These are phyloP conservation scores for Candida sanyaensis DNA, from an alignment of 1,139 yeast species.

Conservation along the genomic window DNA sequence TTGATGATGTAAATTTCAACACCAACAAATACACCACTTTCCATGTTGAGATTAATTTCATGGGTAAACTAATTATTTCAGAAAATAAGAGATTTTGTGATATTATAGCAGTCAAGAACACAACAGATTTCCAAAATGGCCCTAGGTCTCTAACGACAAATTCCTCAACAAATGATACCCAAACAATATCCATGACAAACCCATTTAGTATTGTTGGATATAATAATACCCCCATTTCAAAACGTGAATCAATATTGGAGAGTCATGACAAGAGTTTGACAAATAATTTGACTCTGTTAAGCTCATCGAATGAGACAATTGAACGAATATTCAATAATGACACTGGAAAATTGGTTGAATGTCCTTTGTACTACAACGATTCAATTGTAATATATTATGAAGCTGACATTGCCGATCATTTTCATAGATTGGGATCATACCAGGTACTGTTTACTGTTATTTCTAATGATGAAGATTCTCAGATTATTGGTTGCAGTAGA, in stretches of 20 bases:
- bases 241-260: neutral
- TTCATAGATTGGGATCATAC: constrained; percentile 45
- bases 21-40: constrained; percentile 52
- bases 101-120: constrained; percentile 40
- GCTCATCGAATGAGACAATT: constrained; percentile 19
- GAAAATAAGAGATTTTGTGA: constrained; percentile 51
- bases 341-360: constrained; percentile 30
- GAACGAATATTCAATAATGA: constrained; percentile 26
- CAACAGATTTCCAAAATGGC: constrained; percentile 22
- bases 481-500: constrained; percentile 48
- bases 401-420: constrained; percentile 35
- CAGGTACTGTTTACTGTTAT: constrained; percentile 39
- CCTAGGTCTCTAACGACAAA: constrained; percentile 21
- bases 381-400: constrained; percentile 40
- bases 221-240: constrained; percentile 1
- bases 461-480: constrained; percentile 34
- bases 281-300: constrained; percentile 8
- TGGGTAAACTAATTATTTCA: constrained; percentile 42
- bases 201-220: neutral
- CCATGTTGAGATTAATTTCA: constrained; percentile 45
- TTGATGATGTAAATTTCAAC: constrained; percentile 43
- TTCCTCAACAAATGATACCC: neutral
- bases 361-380: constrained; percentile 47
- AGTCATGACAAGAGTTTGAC: neutral
- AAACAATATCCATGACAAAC: neutral